Conservation (phyloP, 306 rosid genomes). For the Inga oerstediana region DNA sequence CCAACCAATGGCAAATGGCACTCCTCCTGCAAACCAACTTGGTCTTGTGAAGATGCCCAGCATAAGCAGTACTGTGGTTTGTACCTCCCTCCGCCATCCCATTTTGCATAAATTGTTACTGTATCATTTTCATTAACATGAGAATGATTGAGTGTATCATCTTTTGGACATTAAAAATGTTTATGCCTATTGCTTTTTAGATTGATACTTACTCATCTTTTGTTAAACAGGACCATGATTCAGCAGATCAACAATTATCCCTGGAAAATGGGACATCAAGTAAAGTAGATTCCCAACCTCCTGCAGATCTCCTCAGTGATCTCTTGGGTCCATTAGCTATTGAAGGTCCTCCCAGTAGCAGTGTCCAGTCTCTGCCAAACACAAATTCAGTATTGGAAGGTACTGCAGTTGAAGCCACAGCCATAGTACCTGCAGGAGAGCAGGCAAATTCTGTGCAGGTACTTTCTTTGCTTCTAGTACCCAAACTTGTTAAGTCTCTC, state of each 20-base stretch:
- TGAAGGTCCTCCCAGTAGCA: constrained; percentile 81
- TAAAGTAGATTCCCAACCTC: constrained; percentile 61
- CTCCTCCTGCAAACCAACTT: constrained; percentile 66
- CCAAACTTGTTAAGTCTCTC: constrained; percentile 11
- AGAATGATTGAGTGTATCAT: constrained; percentile 1
- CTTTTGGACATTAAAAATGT: constrained; percentile 7
- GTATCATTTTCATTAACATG: constrained; percentile 7
- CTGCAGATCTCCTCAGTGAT: constrained; percentile 79
- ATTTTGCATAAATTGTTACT: neutral
- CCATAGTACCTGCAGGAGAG: constrained; percentile 92
- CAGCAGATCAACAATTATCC: constrained; percentile 52
- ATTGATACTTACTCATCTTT: constrained; percentile 30
- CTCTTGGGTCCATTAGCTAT: constrained; percentile 94
- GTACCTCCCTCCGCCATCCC: constrained; percentile 32
- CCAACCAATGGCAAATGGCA: constrained; percentile 70
- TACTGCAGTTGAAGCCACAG: constrained; percentile 63
- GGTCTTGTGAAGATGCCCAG: constrained; percentile 79
- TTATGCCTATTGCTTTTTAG: neutral
- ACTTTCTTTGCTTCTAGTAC: constrained; percentile 19
- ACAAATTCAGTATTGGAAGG: constrained; percentile 57
- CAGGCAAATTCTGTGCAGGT: constrained; percentile 85
- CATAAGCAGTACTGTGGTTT: constrained; percentile 60
- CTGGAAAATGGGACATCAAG: constrained; percentile 73
- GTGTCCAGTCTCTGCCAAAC: constrained; percentile 48
- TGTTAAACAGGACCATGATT: constrained; percentile 63